Percentiles rank a stretch among this genome's conserved stretches.
Evolutionary conservation across 768 basidiomycete species (phyloP).

Genomic region (Chlorophyllum brunneum): DNA sequence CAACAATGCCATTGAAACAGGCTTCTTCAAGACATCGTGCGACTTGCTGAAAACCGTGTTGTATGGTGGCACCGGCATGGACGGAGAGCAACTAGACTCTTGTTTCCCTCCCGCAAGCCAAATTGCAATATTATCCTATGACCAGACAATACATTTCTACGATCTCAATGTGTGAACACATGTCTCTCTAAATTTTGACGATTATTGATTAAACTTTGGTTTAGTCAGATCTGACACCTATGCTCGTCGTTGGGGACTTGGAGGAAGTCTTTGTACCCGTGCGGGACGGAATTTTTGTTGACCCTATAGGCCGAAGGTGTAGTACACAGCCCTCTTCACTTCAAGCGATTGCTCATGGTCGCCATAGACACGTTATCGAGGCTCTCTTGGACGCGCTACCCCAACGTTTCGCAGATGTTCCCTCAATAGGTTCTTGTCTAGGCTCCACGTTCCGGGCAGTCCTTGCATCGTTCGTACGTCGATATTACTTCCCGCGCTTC

Average conservation of each 20-base stretch:
- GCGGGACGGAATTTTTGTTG: conserved; percentile 67
- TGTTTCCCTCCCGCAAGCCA: conserved; percentile 52
- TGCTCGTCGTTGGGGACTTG: conserved; percentile 84
- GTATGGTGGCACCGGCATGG: conserved; percentile 51
- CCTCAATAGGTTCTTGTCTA: conserved; percentile 57
- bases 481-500: neutral
- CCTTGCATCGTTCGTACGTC: conserved; percentile 66
- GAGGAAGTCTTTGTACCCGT: conserved; percentile 91
- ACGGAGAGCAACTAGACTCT: conserved; percentile 35
- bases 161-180: conserved; percentile 69
- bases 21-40: conserved; percentile 68
- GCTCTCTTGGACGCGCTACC: conserved; percentile 64
- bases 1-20: conserved; percentile 58
- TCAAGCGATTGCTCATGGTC: neutral
- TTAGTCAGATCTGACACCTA: conserved; percentile 50
- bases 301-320: conserved; percentile 68
- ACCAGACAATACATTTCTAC: conserved; percentile 80
- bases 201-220: conserved; percentile 22
- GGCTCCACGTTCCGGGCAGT: conserved; percentile 74
- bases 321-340: conserved; percentile 18
- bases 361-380: conserved; percentile 56
- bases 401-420: conserved; percentile 47
- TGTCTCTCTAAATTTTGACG: conserved; percentile 13
- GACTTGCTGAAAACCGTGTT: conserved; percentile 55
- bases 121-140: conserved; percentile 83